phyloP scores from a whole-genome alignment of 2,329 filamentous ascomycete genomes.

The Metarhizium rileyi region DNA sequence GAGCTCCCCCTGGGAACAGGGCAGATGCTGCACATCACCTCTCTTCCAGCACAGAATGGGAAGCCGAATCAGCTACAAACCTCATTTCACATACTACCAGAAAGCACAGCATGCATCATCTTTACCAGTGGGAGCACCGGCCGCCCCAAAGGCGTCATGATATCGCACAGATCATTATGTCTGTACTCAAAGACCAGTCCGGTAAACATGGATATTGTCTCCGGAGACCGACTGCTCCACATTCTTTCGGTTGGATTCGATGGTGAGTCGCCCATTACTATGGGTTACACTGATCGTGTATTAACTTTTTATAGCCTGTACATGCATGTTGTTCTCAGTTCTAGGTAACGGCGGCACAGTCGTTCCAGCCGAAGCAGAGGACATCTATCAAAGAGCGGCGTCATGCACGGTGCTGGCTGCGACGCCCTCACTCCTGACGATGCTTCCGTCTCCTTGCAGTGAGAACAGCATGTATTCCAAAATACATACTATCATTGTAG shows the following conservation, averaged over 20 bases:
- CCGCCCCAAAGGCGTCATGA: slow-evolving; percentile 3
- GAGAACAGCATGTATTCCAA: not conserved
- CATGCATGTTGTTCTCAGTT: slow-evolving; percentile 6
- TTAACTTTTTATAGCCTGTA: slow-evolving; percentile 1
- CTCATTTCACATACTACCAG: not conserved
- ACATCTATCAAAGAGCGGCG: slow-evolving; percentile 4
- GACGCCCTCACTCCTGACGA: slow-evolving; percentile 3
- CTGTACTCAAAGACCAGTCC: slow-evolving; percentile 4
- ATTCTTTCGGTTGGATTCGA: slow-evolving; percentile 6
- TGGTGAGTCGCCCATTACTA: slow-evolving; percentile 2
- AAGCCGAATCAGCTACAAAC: not conserved
- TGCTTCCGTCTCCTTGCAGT: not conserved
- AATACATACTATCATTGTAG: slow-evolving; percentile 5
- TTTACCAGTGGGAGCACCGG: slow-evolving; percentile 7
- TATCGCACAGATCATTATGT: slow-evolving; percentile 5
- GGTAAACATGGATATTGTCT: slow-evolving; percentile 4
- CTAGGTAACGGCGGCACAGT: slow-evolving; percentile 4
- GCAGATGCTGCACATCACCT: not conserved
- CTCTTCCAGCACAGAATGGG: not conserved
- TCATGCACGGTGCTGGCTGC: slow-evolving; percentile 6
- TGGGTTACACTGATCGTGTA: not conserved
- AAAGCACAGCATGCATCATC: slow-evolving; percentile 4
- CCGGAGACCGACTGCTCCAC: slow-evolving; percentile 5
- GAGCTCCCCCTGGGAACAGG: not conserved
- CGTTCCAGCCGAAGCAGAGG: slow-evolving; percentile 3